Base-by-base conservation (phyloP, 495 filamentous ascomycete species). In the Niebla homalea region DNA sequence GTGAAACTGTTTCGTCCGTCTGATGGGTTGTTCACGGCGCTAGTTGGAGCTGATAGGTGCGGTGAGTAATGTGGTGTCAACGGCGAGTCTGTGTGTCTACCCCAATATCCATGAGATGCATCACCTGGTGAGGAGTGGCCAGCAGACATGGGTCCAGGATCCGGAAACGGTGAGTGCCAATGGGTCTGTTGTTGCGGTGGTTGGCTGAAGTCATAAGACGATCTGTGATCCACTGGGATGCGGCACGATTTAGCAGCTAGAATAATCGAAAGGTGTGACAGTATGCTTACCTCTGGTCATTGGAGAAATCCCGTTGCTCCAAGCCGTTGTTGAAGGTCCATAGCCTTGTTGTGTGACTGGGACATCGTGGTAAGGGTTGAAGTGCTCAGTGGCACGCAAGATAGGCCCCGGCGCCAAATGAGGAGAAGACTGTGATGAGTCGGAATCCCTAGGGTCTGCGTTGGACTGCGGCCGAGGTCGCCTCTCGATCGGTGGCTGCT, bases 401-500 rank as follows among this genome's bases (percentile, higher is more conserved):
- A 59, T 49, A 16, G 39, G 45, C 8, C 61, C 52, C 36, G 53
- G 51, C 8, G 53, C 59, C 8, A 62, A 57, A 3, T 69, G 67
- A 12, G 73, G 72, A 15, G 60, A 55, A 21, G 72, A 74, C 1
- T 70, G 65, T 3, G 73, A 67, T 20, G 72, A 67, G 16, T 59
- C 64, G 16, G 73, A 70, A 1, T 57, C 64, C 21, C 64, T 57
- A 2, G 66, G 64, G 16, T 71, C 71, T 19, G 69, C 52, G 41
- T 66, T 66, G 3, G 73, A 71, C 15, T 51, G 67, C 14, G 71
- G 67, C 20, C 73, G 67, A 36, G 71, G 66, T 51, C 71, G 71
- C 62, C 70, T 71, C 57, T 77, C 73, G 19, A 71, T 52, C 2
- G 77, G 78, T 19, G 82, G 82, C 58, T 84, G 82, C 65, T 90